Base-by-base conservation (phyloP, 306 rosid species). In the Myrica gale region DNA sequence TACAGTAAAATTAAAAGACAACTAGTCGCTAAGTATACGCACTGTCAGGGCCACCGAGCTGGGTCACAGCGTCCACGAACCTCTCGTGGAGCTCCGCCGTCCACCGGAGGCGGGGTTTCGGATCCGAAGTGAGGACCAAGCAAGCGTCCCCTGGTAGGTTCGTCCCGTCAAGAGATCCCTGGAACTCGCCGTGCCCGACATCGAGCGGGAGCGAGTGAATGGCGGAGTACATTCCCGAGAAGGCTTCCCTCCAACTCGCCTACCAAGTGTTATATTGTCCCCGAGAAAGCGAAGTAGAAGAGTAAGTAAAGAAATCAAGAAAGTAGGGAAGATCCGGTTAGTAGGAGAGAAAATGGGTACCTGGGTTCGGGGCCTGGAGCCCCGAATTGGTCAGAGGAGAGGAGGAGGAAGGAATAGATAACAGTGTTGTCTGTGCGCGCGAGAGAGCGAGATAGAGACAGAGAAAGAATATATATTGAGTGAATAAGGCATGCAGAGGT, bases 11-110 rank as follows among this genome's bases (percentile, higher is more conserved):
- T 32, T n/a, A 61, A 9, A 19, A 57, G 6, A n/a, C 10, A 5
- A 57, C 37, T 57, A 57, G 63, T 57, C 0, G 32, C 15, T 21
- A 3, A 8, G 6, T 67, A 71, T 48, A 87, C 91, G 78, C 63
- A 87, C 91, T 87, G 71, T 87, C 91, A 26, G 91, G 85, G 65
- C 91, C 91, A 63, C 91, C 91, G 61, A 87, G 91, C 77, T 87
- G 91, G 66, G 91, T 82, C 50, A 87, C 89, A 74, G 91, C 91
- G 47, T 87, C 91, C 17, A 87, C 84, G 58, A 87, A 87, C 81
- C 91, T 79, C 76, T 87, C 91, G 43, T 87, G 91, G 65, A 87
- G 91, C 89, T 87, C 91, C 47, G 79, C 77, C n/a, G 91, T 87
- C 91, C 91, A 87, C 50, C 91, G 81, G 37, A 87, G 83, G 45